Evolutionary conservation across 2,329 filamentous ascomycete genomes (phyloP).

Genomic region (Arthroderma sp.): DNA sequence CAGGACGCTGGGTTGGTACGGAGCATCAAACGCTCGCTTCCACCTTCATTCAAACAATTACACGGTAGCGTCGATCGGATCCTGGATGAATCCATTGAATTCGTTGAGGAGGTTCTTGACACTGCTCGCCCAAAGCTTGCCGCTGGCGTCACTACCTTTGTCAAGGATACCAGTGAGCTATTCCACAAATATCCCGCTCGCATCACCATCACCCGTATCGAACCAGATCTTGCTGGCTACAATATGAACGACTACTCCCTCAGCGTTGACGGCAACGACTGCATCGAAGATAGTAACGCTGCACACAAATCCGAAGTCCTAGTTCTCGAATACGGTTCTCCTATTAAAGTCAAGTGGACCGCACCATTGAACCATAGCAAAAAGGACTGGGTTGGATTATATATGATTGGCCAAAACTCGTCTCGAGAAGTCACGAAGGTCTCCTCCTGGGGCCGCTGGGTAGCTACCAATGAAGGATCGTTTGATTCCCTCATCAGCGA

Average conservation of each 20-base stretch:
- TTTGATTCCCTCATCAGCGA: slow-evolving; percentile 69
- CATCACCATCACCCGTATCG: slow-evolving; percentile 66
- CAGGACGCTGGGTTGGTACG: slow-evolving; percentile 83
- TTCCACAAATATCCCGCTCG: slow-evolving; percentile 84
- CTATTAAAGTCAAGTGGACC: slow-evolving; percentile 80
- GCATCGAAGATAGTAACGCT: slow-evolving; percentile 35
- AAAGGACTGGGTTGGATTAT: slow-evolving; percentile 90
- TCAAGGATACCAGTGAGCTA: slow-evolving; percentile 73
- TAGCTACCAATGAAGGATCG: slow-evolving; percentile 61
- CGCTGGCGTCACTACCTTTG: slow-evolving; percentile 71
- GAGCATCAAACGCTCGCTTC: slow-evolving; percentile 76
- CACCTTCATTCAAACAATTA: slow-evolving; percentile 68
- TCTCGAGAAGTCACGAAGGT: slow-evolving; percentile 75
- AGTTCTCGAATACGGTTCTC: slow-evolving; percentile 76
- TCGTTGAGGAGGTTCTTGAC: slow-evolving; percentile 84
- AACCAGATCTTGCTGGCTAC: slow-evolving; percentile 67
- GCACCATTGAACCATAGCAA: slow-evolving; percentile 78
- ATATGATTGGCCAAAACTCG: slow-evolving; percentile 88
- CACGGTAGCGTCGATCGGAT: slow-evolving; percentile 78
- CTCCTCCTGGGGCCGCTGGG: slow-evolving; percentile 78
- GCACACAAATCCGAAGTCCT: slow-evolving; percentile 57
- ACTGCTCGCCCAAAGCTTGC: slow-evolving; percentile 74
- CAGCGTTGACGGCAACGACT: slow-evolving; percentile 55
- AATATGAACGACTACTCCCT: slow-evolving; percentile 72
- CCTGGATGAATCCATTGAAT: slow-evolving; percentile 72